Evolutionary conservation across 1,284 basidiomycete genomes (phyloP).

Genomic region (Papiliotrema nemorosa): DNA sequence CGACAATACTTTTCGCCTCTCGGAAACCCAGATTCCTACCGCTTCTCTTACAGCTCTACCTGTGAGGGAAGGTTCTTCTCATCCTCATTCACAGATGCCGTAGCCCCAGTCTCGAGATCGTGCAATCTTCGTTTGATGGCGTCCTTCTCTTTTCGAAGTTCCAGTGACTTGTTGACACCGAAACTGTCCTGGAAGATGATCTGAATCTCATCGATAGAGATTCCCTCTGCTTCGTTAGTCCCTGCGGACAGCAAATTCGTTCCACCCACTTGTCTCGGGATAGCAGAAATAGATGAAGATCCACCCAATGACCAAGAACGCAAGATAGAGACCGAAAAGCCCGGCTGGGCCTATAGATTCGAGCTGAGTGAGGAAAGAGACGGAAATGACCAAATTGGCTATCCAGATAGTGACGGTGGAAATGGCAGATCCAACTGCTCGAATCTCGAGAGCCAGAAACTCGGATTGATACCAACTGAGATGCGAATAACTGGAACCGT

Average conservation of each 20-base stretch:
- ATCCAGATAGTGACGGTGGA: slow-evolving; percentile 19
- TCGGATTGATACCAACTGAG: slow-evolving; percentile 43
- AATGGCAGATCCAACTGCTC: slow-evolving; percentile 28
- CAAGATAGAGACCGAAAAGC: slow-evolving; percentile 20
- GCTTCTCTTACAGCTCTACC: neutral
- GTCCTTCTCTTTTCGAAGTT: no score
- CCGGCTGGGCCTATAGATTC: slow-evolving; percentile 15
- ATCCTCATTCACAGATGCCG: neutral
- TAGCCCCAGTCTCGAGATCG: neutral
- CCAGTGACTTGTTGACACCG: no score
- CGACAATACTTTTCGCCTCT: neutral
- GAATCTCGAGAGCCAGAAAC: slow-evolving; percentile 37
- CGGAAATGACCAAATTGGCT: slow-evolving; percentile 23
- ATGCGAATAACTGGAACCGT: slow-evolving; percentile 39
- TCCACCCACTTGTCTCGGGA: slow-evolving; percentile 22
- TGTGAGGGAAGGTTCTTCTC: neutral
- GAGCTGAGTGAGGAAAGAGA: slow-evolving; percentile 18
- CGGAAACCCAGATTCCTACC: neutral
- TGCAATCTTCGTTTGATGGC: neutral
- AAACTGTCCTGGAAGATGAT: no score
- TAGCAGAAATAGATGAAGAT: slow-evolving; percentile 21
- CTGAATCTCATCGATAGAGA: no score
- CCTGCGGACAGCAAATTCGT: no score
- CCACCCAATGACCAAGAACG: slow-evolving; percentile 16
- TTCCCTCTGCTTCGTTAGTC: no score